Conservation (phyloP, 148 eudicot species). For the Vaccinium corymbosum region DNA sequence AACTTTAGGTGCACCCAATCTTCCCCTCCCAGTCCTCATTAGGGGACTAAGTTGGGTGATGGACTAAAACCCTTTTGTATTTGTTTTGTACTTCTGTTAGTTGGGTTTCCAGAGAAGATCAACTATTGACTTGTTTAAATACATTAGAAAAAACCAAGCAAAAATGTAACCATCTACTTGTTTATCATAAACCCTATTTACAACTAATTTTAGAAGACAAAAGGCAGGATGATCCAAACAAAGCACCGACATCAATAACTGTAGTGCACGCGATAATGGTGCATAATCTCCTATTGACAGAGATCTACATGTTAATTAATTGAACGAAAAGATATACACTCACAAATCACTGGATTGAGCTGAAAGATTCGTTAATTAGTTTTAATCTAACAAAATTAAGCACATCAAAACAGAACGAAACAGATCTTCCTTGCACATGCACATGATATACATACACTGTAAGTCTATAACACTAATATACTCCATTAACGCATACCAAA, state of each 20-base stretch:
- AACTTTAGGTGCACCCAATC: background rate
- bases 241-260: background rate
- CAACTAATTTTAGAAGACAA: no score
- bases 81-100: background rate
- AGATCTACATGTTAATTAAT: background rate
- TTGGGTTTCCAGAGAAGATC: background rate
- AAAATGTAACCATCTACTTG: background rate
- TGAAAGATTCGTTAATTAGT: no score
- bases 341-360: no score
- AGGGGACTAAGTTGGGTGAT: background rate
- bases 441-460: no score
- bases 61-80: background rate
- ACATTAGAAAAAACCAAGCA: background rate
- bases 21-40: background rate
- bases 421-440: no score
- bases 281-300: background rate
- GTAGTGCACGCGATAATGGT: background rate
- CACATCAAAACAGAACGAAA: no score
- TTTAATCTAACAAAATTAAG: no score
- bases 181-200: background rate
- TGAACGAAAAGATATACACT: no score
- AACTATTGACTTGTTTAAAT: background rate
- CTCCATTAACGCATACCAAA: no score
- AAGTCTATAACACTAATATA: no score
- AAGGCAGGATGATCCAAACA: background rate